Percentiles rank a stretch among this genome's conserved stretches.
phyloP scores from a whole-genome alignment of 1,139 yeast species.

The Kodamaea derodonti region DNA sequence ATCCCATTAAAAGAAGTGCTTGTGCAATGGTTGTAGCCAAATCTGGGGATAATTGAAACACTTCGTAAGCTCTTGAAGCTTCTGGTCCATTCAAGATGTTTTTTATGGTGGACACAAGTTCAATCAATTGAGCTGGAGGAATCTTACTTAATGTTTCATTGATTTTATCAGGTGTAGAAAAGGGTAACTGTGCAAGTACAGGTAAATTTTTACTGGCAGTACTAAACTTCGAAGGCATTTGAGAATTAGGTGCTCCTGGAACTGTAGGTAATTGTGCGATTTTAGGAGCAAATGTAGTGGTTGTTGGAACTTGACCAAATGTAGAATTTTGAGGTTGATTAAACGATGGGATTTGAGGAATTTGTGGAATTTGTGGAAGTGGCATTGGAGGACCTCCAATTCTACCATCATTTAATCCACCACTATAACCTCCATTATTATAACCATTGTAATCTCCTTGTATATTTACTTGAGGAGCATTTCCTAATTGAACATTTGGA shows the following conservation, averaged over 20 bases:
- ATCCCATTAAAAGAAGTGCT: conserved; percentile 72
- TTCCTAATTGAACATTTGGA: conserved; percentile 51
- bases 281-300: conserved; percentile 5
- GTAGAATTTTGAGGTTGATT: background rate
- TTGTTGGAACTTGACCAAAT: conserved; percentile 1
- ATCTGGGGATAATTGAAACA: conserved; percentile 53
- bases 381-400: background rate
- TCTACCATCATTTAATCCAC: conserved; percentile 5
- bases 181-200: conserved; percentile 39
- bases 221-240: conserved; percentile 41
- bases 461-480: conserved; percentile 50
- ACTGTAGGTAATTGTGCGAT: conserved; percentile 2
- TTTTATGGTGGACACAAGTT: conserved; percentile 62
- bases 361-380: conserved; percentile 1
- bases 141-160: conserved; percentile 54
- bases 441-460: background rate
- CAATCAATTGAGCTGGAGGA: conserved; percentile 68
- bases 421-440: background rate
- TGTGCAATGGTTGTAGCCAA: conserved; percentile 67
- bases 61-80: conserved; percentile 46
- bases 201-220: conserved; percentile 54
- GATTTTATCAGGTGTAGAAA: conserved; percentile 48
- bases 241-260: background rate
- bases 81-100: conserved; percentile 47
- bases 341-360: background rate